Conservation (phyloP, 306 rosid genomes). For the Astragalus glycyphyllos region DNA sequence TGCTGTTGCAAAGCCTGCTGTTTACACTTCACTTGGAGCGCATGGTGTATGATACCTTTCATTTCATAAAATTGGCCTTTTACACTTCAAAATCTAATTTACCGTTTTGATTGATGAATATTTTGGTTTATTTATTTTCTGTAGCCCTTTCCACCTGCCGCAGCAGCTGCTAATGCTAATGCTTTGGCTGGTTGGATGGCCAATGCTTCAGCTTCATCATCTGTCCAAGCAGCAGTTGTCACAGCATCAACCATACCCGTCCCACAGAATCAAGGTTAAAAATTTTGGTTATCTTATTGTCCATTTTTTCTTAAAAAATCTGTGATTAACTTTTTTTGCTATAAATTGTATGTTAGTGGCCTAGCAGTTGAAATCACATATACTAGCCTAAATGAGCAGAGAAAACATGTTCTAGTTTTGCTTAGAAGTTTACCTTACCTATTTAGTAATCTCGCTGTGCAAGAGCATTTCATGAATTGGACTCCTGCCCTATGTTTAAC, state of each 20-base stretch:
- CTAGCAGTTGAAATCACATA: conserved; percentile 31
- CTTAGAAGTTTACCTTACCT: conserved; percentile 33
- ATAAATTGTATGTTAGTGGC: background rate
- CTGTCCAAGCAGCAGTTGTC: conserved; percentile 92
- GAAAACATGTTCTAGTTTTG: conserved; percentile 7
- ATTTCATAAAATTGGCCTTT: conserved; percentile 40
- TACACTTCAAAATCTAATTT: conserved; percentile 23
- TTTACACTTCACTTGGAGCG: conserved; percentile 73
- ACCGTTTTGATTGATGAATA: conserved; percentile 32
- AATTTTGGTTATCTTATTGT: background rate
- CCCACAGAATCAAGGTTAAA: conserved; percentile 85
- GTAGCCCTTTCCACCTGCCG: conserved; percentile 77
- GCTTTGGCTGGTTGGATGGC: conserved; percentile 97
- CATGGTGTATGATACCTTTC: conserved; percentile 72
- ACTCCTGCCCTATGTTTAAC: conserved; percentile 38
- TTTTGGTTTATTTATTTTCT: conserved; percentile 38
- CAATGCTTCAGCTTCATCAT: conserved; percentile 86
- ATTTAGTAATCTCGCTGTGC: conserved; percentile 21
- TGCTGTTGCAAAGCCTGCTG: conserved; percentile 80
- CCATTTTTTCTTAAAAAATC: background rate
- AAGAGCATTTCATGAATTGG: conserved; percentile 33
- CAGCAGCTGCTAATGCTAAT: conserved; percentile 74
- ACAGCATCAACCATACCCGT: conserved; percentile 83
- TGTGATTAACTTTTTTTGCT: background rate
- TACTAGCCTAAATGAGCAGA: conserved; percentile 24